phyloP scores from a whole-genome alignment of 108 stramenopile species.

The Cyclostephanos tholiformis region DNA sequence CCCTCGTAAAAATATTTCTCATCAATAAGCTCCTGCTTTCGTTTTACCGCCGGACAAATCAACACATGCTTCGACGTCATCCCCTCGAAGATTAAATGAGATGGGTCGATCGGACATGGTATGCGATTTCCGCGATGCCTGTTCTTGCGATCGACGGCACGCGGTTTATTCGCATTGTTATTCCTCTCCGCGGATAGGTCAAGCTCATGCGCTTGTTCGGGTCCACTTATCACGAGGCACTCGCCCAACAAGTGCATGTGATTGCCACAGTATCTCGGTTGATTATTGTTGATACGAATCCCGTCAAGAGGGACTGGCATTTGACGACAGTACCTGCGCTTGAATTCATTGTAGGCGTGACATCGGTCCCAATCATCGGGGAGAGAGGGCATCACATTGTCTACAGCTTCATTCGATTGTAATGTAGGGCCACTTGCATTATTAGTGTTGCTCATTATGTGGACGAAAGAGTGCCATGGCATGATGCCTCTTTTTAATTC shows the following conservation, averaged over 20 bases:
- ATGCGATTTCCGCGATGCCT: constrained; percentile 62
- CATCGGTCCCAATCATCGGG: constrained; percentile 78
- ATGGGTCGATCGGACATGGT: constrained; percentile 87
- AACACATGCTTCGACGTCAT: constrained; percentile 59
- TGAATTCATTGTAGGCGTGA: constrained; percentile 60
- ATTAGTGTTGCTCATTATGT: neutral
- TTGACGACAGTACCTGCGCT: constrained; percentile 72
- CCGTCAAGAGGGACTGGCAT: constrained; percentile 31
- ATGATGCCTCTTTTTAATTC: no score
- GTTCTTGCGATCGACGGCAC: constrained; percentile 6
- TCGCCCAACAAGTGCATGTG: constrained; percentile 48
- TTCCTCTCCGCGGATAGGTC: constrained; percentile 5
- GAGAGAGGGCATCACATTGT: constrained; percentile 23
- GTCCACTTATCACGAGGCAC: constrained; percentile 49
- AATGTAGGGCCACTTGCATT: neutral
- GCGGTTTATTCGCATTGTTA: constrained; percentile 5
- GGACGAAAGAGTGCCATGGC: neutral
- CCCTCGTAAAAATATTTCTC: constrained; percentile 55
- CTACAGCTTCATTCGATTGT: neutral
- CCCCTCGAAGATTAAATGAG: constrained; percentile 76
- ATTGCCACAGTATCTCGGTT: constrained; percentile 45
- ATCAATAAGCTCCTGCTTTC: constrained; percentile 40
- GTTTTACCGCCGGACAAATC: constrained; percentile 69
- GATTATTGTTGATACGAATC: neutral
- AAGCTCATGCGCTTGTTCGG: constrained; percentile 9